phyloP scores from a whole-genome alignment of 2,329 filamentous ascomycete species.

The Exophiala sp. region DNA sequence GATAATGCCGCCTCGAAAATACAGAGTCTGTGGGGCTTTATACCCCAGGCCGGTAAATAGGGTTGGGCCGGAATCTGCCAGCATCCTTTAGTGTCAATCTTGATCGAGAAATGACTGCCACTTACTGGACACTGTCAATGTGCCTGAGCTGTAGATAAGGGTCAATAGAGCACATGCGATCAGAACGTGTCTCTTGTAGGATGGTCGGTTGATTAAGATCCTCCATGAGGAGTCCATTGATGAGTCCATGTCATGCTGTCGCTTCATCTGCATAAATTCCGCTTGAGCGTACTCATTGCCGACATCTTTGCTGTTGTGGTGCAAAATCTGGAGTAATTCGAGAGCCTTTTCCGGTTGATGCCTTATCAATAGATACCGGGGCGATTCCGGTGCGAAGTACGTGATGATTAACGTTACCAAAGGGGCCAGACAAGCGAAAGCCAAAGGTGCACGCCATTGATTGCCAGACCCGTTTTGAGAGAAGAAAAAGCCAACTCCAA shows the following conservation, averaged over 20 bases:
- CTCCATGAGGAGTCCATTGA: slow-evolving; percentile 6
- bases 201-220: background rate
- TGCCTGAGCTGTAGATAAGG: background rate
- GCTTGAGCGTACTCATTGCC: too few species aligned
- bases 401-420: background rate
- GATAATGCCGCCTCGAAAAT: background rate
- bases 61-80: background rate
- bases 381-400: slow-evolving; percentile 27
- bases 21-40: background rate
- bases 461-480: slow-evolving; percentile 2
- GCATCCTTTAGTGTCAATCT: background rate
- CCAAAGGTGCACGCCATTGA: slow-evolving; percentile 17
- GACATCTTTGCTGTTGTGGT: too few species aligned
- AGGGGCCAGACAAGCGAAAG: background rate
- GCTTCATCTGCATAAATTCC: too few species aligned
- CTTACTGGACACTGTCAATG: background rate
- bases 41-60: background rate
- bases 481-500: slow-evolving; percentile 14
- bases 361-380: slow-evolving; percentile 28
- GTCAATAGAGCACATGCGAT: background rate
- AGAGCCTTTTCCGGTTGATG: too few species aligned
- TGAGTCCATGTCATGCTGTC: slow-evolving; percentile 4
- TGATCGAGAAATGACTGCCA: too few species aligned
- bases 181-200: slow-evolving; percentile 2
- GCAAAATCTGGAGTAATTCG: too few species aligned